Conservation (phyloP, 2,329 filamentous ascomycete genomes). For the Cordyceps farinosa region DNA sequence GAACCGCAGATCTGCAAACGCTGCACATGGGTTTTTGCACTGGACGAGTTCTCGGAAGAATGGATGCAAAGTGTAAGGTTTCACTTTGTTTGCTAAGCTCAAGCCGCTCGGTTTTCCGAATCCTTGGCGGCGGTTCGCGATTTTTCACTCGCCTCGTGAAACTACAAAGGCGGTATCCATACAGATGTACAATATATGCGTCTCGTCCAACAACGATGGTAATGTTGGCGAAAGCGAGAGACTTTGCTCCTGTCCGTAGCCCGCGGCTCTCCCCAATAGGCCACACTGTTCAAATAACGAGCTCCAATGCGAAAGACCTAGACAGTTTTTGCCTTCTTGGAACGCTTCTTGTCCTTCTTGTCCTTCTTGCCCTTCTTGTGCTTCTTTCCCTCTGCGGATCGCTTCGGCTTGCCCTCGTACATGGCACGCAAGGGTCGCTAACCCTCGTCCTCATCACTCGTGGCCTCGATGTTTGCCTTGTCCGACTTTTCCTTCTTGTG, state of each 20-base stretch:
- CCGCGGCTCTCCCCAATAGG: background rate
- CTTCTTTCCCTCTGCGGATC: background rate
- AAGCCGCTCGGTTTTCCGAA: background rate
- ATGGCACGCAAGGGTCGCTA: constrained; percentile 2
- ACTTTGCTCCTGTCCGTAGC: background rate
- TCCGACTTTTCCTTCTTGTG: constrained; percentile 38
- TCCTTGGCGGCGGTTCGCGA: background rate
- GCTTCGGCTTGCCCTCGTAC: background rate
- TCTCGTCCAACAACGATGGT: background rate
- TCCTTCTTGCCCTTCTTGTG: background rate
- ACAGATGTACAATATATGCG: background rate
- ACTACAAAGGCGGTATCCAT: background rate
- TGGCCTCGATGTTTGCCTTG: constrained; percentile 61
- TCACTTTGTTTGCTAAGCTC: constrained; percentile 12
- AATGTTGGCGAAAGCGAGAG: background rate
- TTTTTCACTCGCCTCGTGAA: constrained; percentile 1
- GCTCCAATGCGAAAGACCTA: background rate
- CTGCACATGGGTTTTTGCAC: background rate
- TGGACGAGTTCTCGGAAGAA: background rate
- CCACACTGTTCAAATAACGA: background rate
- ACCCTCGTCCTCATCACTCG: constrained; percentile 57
- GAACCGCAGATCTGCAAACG: background rate
- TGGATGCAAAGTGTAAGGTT: background rate
- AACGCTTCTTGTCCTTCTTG: constrained; percentile 1
- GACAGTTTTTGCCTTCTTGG: background rate